A percentile compares a stretch with the other conserved stretches of the same genome.
These are phyloP conservation scores for Phytopythium delawarense DNA, from an alignment of 352 stramenopile species.

Conservation along the genomic window DNA sequence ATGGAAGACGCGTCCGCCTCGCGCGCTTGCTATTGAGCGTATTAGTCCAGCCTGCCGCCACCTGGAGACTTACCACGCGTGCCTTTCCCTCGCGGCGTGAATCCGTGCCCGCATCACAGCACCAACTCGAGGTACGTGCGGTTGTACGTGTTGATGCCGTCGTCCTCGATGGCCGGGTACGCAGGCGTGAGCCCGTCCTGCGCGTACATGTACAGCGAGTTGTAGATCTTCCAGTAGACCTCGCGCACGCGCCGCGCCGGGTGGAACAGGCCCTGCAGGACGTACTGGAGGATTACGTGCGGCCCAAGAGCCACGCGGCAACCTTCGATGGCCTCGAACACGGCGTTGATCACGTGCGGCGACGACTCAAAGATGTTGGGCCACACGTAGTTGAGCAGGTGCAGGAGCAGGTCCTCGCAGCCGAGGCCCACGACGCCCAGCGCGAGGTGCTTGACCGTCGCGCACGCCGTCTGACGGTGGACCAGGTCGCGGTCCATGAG, in stretches of 20 bases:
- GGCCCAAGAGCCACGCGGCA: slow-evolving; percentile 95
- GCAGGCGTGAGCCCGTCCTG: slow-evolving; percentile 95
- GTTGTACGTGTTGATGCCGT: slow-evolving; percentile 94
- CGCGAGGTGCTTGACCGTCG: slow-evolving; percentile 97
- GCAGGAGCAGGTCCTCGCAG: slow-evolving; percentile 97
- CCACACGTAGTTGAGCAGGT: slow-evolving; percentile 99
- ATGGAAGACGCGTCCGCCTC: not conserved
- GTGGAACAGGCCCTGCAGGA: slow-evolving; percentile 98
- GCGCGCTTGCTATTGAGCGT: not conserved
- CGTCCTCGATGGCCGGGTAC: slow-evolving; percentile 96
- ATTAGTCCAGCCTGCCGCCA: not conserved
- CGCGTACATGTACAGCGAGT: slow-evolving; percentile 99
- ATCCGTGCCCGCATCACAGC: slow-evolving; percentile 27
- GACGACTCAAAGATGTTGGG: slow-evolving; percentile 99
- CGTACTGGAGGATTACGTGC: slow-evolving; percentile 97
- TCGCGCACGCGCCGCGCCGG: slow-evolving; percentile 97
- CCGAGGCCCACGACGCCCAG: slow-evolving; percentile 95
- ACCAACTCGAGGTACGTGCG: slow-evolving; percentile 93
- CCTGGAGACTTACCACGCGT: not conserved
- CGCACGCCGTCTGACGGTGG: slow-evolving; percentile 97
- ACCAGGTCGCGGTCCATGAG: slow-evolving; percentile 99
- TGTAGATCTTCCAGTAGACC: slow-evolving; percentile 99
- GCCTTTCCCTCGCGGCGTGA: too few species aligned
- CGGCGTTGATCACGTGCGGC: slow-evolving; percentile 98
- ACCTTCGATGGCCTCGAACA: slow-evolving; percentile 97